phyloP scores from a whole-genome alignment of 768 basidiomycete species.

The Leccinum olivaceopallidum region DNA sequence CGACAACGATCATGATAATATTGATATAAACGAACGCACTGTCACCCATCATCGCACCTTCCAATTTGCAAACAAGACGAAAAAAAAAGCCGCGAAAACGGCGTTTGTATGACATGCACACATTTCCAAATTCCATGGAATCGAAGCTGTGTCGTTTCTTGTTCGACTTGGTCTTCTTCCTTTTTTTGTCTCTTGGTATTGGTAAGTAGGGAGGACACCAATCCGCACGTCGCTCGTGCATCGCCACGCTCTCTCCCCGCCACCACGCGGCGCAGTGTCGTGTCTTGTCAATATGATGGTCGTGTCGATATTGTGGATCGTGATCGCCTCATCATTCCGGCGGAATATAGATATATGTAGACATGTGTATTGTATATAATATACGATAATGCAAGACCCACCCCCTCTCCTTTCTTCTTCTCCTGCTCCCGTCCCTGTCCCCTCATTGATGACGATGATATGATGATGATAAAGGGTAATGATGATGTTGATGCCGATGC shows the following conservation, averaged over 20 bases:
- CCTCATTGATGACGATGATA: constrained; percentile 15
- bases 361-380: neutral
- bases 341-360: constrained; percentile 1
- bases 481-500: neutral
- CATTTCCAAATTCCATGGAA: constrained; percentile 25
- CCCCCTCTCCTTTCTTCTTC: neutral
- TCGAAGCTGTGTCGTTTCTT: neutral
- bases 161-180: neutral
- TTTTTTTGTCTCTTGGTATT: neutral
- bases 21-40: neutral
- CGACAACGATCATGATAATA: neutral
- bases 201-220: constrained; percentile 2
- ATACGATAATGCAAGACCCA: neutral
- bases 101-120: neutral
- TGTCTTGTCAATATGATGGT: neutral
- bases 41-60: neutral
- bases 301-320: constrained; percentile 5
- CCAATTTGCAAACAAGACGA: constrained; percentile 1
- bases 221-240: constrained; percentile 1
- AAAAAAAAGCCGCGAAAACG: constrained; percentile 7
- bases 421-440: neutral
- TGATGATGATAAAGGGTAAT: neutral
- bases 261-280: neutral
- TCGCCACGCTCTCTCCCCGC: neutral
- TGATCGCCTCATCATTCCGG: constrained; percentile 3